Base-by-base conservation (phyloP, 768 basidiomycete species). In the Pholiota microspora region DNA sequence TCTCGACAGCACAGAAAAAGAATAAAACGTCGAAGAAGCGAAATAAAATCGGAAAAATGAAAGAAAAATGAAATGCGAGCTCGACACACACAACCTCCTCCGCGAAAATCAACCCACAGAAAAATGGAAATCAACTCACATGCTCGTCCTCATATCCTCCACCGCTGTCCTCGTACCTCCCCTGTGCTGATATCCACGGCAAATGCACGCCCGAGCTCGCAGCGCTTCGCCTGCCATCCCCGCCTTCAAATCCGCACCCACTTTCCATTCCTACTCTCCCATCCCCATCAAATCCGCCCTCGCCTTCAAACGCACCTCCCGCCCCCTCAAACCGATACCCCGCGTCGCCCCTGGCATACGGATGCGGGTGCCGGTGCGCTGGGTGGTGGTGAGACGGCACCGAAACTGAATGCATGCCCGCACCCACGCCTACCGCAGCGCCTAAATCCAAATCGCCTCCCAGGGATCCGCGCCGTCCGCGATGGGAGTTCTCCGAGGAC, bases 161-260 rank as follows among this genome's bases (percentile, higher is more conserved):
- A 48, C 40, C 21, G 6, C 46, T 35, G n/a, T 28, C 25, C 32
- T 27, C 45, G 23, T 46, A 29, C 24, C 24, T 6, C 21, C 9
- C 45, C 23, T 15, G 21, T 23, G 31, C 45, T 12, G n/a, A n/a
- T n/a, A 31, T 45, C 16, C 54, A 25, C 15, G 58, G 58, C 35
- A 59, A 38, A 50, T 56, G 55, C 28, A 46, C 58, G 21, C 54
- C 54, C 12, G 50, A 54, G 25, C 44, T 51, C 13, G 49, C 55
- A 21, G 55, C 60, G 23, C 59, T 59, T 12, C 46, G 45, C n/a
- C 77, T 75, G 2, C 77, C 69, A 0, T 13, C 27, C 36, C 23
- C 21, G n/a, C 27, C 36, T 35, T 16, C 48, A 9, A 25, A n/a
- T n/a, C n/a, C n/a, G 31, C 35, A 5, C 35, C n/a, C 12, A n/a